These are phyloP conservation scores for Dendrobium chrysotoxum DNA, from an alignment of 106 monocot species.

Conservation along the genomic window DNA sequence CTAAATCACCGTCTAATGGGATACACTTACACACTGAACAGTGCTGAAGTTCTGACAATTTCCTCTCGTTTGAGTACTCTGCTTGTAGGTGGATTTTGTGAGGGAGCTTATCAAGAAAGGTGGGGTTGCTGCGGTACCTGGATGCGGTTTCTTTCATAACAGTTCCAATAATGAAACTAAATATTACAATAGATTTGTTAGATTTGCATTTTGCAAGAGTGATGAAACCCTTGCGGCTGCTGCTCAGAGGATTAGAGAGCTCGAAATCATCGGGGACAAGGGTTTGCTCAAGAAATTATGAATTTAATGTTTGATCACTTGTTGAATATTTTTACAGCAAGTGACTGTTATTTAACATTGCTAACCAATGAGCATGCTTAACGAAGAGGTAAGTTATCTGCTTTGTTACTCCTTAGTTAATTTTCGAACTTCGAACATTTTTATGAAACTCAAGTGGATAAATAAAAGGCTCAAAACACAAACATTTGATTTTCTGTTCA, in stretches of 20 bases:
- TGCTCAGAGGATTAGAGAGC: conserved; percentile 27
- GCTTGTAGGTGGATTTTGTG: conserved; percentile 69
- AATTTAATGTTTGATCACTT: too few relatives aligned
- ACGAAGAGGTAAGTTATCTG: too few relatives aligned
- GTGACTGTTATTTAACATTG: too few relatives aligned
- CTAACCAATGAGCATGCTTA: too few relatives aligned
- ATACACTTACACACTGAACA: too few relatives aligned
- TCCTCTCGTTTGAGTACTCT: conserved; percentile 2
- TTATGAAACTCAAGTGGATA: too few relatives aligned
- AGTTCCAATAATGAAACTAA: neutral
- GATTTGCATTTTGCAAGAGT: conserved; percentile 94
- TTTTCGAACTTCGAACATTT: too few relatives aligned
- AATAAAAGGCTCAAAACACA: too few relatives aligned
- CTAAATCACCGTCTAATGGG: neutral
- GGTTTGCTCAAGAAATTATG: neutral
- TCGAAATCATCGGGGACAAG: conserved; percentile 1
- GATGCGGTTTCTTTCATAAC: conserved; percentile 68
- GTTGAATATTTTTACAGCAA: too few relatives aligned
- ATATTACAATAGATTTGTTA: conserved; percentile 43
- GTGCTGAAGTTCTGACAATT: too few relatives aligned
- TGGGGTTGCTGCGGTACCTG: conserved; percentile 86
- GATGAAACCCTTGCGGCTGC: conserved; percentile 51
- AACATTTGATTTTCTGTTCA: too few relatives aligned
- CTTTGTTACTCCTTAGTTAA: too few relatives aligned
- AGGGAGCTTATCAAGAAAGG: conserved; percentile 54